A percentile compares a stretch with the other conserved stretches of the same genome.
These are phyloP conservation scores for Solanum sitiens DNA, from an alignment of 257 asterid genomes.

Conservation along the genomic window DNA sequence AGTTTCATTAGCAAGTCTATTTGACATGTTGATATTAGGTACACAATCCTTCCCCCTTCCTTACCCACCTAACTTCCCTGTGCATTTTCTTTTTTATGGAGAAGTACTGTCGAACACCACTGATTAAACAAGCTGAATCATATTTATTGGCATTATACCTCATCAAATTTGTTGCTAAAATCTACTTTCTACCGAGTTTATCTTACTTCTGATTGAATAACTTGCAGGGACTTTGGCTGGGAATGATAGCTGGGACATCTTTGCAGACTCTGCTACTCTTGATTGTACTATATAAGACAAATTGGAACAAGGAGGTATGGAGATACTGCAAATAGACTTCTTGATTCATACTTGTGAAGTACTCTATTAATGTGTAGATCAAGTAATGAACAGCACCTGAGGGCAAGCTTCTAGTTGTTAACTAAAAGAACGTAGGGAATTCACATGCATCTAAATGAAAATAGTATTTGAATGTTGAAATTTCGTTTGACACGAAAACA, in stretches of 20 bases:
- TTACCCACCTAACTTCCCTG: neutral
- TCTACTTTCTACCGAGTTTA: neutral
- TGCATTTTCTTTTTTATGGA: neutral
- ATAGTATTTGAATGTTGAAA: neutral
- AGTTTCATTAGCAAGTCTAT: neutral
- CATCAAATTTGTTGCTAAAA: neutral
- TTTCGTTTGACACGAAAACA: neutral
- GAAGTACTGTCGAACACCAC: neutral
- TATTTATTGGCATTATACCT: neutral
- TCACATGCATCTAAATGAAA: neutral
- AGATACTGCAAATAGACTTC: neutral
- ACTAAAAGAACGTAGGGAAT: neutral
- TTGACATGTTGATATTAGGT: neutral
- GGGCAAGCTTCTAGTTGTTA: neutral
- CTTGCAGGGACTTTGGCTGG: constrained; percentile 69
- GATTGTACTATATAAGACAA: constrained; percentile 45
- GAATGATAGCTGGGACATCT: constrained; percentile 61
- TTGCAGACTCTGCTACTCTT: constrained; percentile 51
- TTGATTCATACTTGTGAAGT: neutral
- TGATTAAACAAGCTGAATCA: neutral
- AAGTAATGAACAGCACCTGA: neutral
- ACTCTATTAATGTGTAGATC: neutral
- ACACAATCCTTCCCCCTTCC: neutral
- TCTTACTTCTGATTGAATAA: neutral
- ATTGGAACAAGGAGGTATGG: constrained; percentile 66